Evolutionary conservation across 1,284 basidiomycete genomes (phyloP), one percentile per base, ranked within the genome.

Genomic region (Heterobasidion parviporum): DNA sequence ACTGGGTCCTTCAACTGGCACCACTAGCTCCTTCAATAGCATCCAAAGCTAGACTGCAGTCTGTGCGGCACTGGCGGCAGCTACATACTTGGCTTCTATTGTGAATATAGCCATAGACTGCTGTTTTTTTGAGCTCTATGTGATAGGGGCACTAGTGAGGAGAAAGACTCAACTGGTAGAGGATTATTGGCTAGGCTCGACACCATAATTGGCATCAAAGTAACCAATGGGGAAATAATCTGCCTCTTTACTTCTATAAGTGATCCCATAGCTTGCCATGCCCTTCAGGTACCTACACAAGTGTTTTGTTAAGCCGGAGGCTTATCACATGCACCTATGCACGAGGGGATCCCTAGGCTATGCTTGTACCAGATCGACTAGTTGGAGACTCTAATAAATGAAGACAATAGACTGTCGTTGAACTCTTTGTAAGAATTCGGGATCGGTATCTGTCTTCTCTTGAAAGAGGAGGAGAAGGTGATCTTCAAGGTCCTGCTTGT

Each of bases 1-100:
- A 3, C 56, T 63, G 0, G 61, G 58, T 0, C 36, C 32, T 4
- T 47, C 12, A 47, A 58, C 32, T 0, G 54, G 38, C 51, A 50
- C 36, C 8, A 45, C 52, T 3, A 69, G 18, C n/a, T 54, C 8
- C 8, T 12, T 2, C 8, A 50, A 8, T 34, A 50, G 33, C 7
- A 32, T 8, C 3, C 20, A 38, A 0, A 50, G 41, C 54, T 48
- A 55, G 26, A 55, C 15, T 9, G 9, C 53, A 54, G 72, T 66
- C 26, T 68, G 65, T 1, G 64, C 57, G 1, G 65, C 59, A 46
- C 71, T 60, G 0, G 63, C 65, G 1, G 64, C 59, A 6, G 71
- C 68, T 34, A 74, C 63, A 55, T 74, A 74, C 52, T 73, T 69
- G 1, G 68, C 66, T 52, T 75, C 70, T 0, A 64, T 68, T 0